Evolutionary conservation across 441 rosid species (phyloP).

Genomic region (Bruguiera hainesii): DNA sequence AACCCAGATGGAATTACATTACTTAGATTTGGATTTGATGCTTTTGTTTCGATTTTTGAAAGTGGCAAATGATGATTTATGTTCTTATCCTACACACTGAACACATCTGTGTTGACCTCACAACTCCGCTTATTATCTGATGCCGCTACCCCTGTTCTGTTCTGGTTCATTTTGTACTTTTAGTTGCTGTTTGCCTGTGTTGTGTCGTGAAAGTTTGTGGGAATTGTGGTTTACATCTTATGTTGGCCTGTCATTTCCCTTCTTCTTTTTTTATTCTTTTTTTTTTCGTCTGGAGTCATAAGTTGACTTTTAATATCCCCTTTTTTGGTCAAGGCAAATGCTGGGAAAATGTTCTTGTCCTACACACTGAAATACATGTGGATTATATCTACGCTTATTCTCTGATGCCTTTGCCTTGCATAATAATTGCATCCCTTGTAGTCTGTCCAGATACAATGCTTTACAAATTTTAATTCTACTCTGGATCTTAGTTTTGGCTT

Average conservation of each 20-base stretch:
- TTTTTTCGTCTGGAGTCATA: background rate
- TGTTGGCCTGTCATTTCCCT: background rate
- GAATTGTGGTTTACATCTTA: background rate
- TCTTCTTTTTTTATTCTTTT: background rate
- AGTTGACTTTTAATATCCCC: background rate
- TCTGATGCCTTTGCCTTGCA: slow-evolving; percentile 41
- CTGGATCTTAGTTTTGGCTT: background rate
- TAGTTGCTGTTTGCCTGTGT: background rate
- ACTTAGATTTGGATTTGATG: too few relatives aligned
- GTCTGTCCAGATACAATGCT: background rate
- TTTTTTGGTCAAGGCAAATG: slow-evolving; percentile 22
- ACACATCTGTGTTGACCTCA: slow-evolving; percentile 23
- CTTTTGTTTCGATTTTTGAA: background rate
- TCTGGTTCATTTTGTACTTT: background rate
- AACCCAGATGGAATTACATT: too few relatives aligned
- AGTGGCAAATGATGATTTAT: slow-evolving; percentile 34
- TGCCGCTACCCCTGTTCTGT: slow-evolving; percentile 16
- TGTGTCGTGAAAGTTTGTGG: background rate
- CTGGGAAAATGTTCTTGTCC: slow-evolving; percentile 32
- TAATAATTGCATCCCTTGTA: background rate
- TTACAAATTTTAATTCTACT: background rate
- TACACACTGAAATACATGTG: slow-evolving; percentile 32
- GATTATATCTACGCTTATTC: slow-evolving; percentile 30
- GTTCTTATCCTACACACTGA: slow-evolving; percentile 43
- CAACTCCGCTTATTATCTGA: slow-evolving; percentile 61